phyloP scores from a whole-genome alignment of 768 basidiomycete genomes.

The Boletus reticulatus region DNA sequence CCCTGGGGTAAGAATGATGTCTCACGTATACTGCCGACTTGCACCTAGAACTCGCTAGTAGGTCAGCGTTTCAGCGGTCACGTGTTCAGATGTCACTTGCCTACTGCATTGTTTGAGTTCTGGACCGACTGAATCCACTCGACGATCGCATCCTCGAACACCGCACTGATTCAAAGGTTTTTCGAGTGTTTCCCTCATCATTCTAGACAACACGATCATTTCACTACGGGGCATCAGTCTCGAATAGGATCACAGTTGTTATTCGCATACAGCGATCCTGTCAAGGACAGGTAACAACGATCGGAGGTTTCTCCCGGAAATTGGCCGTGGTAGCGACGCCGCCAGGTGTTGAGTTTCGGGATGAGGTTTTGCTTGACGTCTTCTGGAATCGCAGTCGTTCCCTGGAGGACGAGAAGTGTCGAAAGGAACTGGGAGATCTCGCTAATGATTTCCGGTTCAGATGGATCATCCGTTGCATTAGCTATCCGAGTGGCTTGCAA shows the following conservation, averaged over 20 bases:
- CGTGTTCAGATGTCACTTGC: slow-evolving; percentile 16
- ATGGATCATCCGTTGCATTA: slow-evolving; percentile 4
- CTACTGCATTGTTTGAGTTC: slow-evolving; percentile 38
- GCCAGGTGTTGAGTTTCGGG: slow-evolving; percentile 34
- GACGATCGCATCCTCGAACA: slow-evolving; percentile 25
- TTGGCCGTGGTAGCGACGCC: slow-evolving; percentile 24
- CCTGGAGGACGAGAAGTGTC: slow-evolving; percentile 40
- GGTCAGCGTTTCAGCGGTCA: background rate
- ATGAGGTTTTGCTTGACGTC: slow-evolving; percentile 34
- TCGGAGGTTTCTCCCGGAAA: slow-evolving; percentile 35
- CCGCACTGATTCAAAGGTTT: slow-evolving; percentile 33
- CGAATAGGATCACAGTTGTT: background rate
- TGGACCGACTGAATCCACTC: slow-evolving; percentile 6
- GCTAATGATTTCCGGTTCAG: slow-evolving; percentile 23
- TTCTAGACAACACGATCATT: slow-evolving; percentile 27
- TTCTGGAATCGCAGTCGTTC: slow-evolving; percentile 29
- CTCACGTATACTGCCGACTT: slow-evolving; percentile 44
- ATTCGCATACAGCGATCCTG: slow-evolving; percentile 26
- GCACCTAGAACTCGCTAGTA: slow-evolving; percentile 28
- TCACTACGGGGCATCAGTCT: slow-evolving; percentile 16
- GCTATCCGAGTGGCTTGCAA: slow-evolving; percentile 39
- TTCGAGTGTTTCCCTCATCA: slow-evolving; percentile 32
- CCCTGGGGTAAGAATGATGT: background rate
- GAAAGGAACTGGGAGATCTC: slow-evolving; percentile 41
- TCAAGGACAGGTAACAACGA: slow-evolving; percentile 36